Percentiles rank a stretch among this genome's conserved stretches.
Evolutionary conservation across 225 moss, liverwort and hornwort species (phyloP).

Genomic region (Neckera pumila): DNA sequence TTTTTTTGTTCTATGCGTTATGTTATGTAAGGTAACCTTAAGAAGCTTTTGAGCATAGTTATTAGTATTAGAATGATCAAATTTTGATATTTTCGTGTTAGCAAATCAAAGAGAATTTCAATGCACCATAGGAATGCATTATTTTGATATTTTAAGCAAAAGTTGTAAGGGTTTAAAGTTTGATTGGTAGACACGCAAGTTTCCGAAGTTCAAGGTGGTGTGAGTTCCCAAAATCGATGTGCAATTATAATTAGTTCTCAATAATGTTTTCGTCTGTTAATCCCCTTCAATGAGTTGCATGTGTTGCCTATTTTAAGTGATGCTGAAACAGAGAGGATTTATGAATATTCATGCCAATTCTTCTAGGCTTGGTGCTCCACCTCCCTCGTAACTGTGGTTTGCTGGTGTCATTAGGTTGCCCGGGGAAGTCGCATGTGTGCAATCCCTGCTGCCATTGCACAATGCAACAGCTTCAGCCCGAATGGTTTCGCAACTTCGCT

Average conservation of each 20-base stretch:
- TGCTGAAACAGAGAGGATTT: neutral
- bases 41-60: neutral
- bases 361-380: neutral
- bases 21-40: neutral
- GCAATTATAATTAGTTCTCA: neutral
- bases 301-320: neutral
- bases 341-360: neutral
- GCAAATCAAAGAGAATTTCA: neutral
- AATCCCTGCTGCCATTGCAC: slow-evolving; percentile 69
- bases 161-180: neutral
- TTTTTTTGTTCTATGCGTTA: neutral
- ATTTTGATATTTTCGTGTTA: neutral
- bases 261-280: neutral
- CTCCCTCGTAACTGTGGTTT: neutral
- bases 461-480: slow-evolving; percentile 61
- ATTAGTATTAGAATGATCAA: neutral
- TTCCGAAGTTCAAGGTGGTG: neutral
- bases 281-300: neutral
- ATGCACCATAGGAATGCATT: neutral
- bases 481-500: slow-evolving; percentile 68
- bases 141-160: neutral
- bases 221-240: neutral
- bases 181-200: neutral
- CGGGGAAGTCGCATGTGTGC: slow-evolving; percentile 54
- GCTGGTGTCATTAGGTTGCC: slow-evolving; percentile 33